Evolutionary conservation across 768 basidiomycete genomes (phyloP).

Genomic region (Gymnopilus dilepis): DNA sequence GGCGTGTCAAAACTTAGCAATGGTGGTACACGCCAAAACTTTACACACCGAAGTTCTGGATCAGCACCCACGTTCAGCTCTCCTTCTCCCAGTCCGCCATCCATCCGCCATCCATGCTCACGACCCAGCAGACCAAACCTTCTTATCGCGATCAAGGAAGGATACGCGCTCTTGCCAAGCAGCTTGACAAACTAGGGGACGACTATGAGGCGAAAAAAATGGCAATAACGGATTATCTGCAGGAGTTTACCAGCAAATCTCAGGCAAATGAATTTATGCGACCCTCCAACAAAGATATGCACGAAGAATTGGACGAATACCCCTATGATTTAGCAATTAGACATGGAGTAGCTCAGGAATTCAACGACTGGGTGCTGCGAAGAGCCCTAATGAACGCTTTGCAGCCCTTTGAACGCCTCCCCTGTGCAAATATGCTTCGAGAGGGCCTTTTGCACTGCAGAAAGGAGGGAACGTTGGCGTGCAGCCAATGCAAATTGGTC

Average conservation of each 20-base stretch:
- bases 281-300: no score
- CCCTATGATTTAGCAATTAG: not conserved
- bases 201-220: not conserved
- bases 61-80: no score
- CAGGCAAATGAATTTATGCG: no score
- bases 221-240: not conserved
- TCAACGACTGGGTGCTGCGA: not conserved
- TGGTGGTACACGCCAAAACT: no score
- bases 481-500: constrained; percentile 41
- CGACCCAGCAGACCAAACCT: no score
- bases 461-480: constrained; percentile 36
- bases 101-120: no score
- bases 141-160: no score
- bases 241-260: no score
- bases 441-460: constrained; percentile 29
- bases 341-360: not conserved
- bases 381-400: not conserved
- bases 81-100: no score
- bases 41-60: no score
- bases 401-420: constrained; percentile 26
- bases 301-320: no score
- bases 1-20: no score
- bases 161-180: not conserved
- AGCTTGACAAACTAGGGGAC: constrained; percentile 3
- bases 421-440: constrained; percentile 44